Base-by-base conservation (phyloP, 768 basidiomycete genomes). In the Macrolepiota dolichaula region DNA sequence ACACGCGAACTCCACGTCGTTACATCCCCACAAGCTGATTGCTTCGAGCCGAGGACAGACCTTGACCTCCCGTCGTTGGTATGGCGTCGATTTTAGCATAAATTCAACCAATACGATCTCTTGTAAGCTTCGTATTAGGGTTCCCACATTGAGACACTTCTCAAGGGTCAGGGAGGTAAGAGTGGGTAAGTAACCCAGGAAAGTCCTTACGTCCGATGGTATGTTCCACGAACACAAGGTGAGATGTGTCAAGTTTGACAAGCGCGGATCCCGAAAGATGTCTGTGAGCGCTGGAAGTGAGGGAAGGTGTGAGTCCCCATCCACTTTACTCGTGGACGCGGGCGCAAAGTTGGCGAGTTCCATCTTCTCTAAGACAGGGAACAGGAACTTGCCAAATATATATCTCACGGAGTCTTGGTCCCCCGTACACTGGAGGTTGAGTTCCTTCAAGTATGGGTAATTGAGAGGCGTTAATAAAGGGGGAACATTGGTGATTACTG, bases 221-320 rank as follows among this genome's bases (percentile, higher is more conserved):
- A 85, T 73, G 51, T 72, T 71, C 68, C 81, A 81, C 53, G 76
- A 73, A 42, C 80, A 77, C 50, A 87, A 65, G 17, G 80, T 79
- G 60, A 86, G 77, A 62, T 81, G 76, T 32, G 81, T 81, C 38
- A 86, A 72, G 57, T 73, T 66, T 2, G 74, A 78, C 29, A 85
- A 76, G 53, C 83, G 82, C 5, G 84, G 83, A 69, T 86, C 83
- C 56, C 79, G 79, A 67, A 85, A 83, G 59, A 86, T 73, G 38
- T 72, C 77, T 68, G 84, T 82, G 29, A 82, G 74, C 32, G 79
- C 76, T 40, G 81, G 81, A 56, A 85, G 71, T 5, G 65, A 55
- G 13, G 79, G 77, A 13, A 73, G 61, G 12, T 19, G 57, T 55
- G 35, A 32, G 62, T 56, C 62, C 35, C 42, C 64, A 65, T 67